Percentiles rank a stretch among this genome's conserved stretches.
Evolutionary conservation across 352 stramenopile species (phyloP).

Genomic region (Pythium plurisporium): DNA sequence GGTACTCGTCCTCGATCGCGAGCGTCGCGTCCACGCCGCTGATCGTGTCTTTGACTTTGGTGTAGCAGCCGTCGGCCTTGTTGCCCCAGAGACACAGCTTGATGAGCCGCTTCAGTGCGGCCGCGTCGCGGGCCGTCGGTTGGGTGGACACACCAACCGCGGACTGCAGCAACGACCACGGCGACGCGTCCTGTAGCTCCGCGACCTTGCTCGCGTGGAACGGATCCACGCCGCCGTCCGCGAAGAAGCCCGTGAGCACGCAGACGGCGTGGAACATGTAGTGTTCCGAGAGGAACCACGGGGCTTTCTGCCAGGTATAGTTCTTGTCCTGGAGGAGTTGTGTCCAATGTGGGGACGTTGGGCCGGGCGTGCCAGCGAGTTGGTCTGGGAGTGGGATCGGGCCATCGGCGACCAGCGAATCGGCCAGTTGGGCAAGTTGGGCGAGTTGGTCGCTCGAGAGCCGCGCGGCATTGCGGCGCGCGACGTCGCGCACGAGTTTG

Average conservation of each 20-base stretch:
- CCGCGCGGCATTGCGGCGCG: conserved; percentile 35
- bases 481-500: conserved; percentile 52
- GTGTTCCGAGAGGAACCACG: conserved; percentile 70
- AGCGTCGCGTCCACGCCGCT: conserved; percentile 48
- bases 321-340: conserved; percentile 30
- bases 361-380: conserved; percentile 32
- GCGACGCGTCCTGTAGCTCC: conserved; percentile 45
- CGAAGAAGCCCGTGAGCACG: conserved; percentile 58
- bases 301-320: conserved; percentile 70
- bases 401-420: conserved; percentile 39
- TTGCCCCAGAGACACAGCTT: conserved; percentile 79
- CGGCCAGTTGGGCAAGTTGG: conserved; percentile 36
- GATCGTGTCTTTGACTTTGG: conserved; percentile 64
- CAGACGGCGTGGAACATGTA: conserved; percentile 75
- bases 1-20: conserved; percentile 47
- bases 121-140: conserved; percentile 27
- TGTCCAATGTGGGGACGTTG: conserved; percentile 44
- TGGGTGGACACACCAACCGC: conserved; percentile 32
- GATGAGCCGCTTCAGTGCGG: conserved; percentile 46
- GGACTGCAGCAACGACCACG: conserved; percentile 56
- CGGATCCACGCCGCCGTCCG: conserved; percentile 46
- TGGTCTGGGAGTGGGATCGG: conserved; percentile 42
- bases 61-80: conserved; percentile 75
- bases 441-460: conserved; percentile 34
- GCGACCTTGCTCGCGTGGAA: conserved; percentile 63